These are phyloP conservation scores for Boletus sp. DNA, from an alignment of 768 basidiomycete genomes.

Conservation along the genomic window DNA sequence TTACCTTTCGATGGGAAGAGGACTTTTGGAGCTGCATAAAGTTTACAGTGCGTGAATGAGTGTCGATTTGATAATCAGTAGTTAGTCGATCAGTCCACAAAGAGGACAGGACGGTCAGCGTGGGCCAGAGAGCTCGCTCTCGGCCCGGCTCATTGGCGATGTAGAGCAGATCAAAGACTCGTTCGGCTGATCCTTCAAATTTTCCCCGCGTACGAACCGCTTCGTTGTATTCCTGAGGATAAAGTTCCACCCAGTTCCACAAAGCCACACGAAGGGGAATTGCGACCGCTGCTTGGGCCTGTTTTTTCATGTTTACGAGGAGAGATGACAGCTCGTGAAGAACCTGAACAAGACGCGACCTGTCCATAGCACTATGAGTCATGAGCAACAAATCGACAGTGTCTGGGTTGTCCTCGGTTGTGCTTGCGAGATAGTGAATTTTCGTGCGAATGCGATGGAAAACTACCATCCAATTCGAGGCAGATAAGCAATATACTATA, in stretches of 20 bases:
- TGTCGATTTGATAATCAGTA: slow-evolving; percentile 48
- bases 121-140: slow-evolving; percentile 71
- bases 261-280: slow-evolving; percentile 71
- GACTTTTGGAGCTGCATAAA: slow-evolving; percentile 31
- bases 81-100: slow-evolving; percentile 72
- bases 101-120: slow-evolving; percentile 69
- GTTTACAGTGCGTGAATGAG: slow-evolving; percentile 29
- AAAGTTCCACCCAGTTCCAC: slow-evolving; percentile 88
- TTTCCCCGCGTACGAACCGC: slow-evolving; percentile 57
- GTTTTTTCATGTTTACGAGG: slow-evolving; percentile 75
- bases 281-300: slow-evolving; percentile 70
- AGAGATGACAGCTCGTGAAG: slow-evolving; percentile 79
- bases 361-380: slow-evolving; percentile 72
- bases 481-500: slow-evolving; percentile 82
- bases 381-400: slow-evolving; percentile 74
- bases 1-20: slow-evolving; percentile 31
- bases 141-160: slow-evolving; percentile 41
- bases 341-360: slow-evolving; percentile 61
- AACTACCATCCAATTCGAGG: slow-evolving; percentile 83
- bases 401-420: slow-evolving; percentile 56
- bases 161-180: slow-evolving; percentile 79
- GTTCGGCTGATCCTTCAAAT: slow-evolving; percentile 80
- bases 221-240: slow-evolving; percentile 76
- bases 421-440: slow-evolving; percentile 60
- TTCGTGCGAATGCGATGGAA: slow-evolving; percentile 65